Percentiles rank a stretch among this genome's conserved stretches.
Conservation (phyloP, 73 alveolate genomes). For the Tetrahymena borealis region DNA sequence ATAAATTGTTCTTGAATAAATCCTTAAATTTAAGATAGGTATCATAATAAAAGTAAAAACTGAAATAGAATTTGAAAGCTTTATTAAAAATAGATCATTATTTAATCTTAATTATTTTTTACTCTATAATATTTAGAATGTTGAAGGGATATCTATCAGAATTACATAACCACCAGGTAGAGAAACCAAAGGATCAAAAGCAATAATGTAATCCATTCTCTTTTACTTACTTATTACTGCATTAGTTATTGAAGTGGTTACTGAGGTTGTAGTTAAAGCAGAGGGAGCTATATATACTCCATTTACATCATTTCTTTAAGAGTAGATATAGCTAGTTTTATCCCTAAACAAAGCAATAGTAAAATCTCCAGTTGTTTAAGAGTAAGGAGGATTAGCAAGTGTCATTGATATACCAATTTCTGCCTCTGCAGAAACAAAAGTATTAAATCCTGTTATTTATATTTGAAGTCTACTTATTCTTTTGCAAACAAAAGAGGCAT, state of each 20-base stretch:
- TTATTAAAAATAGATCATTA: background rate
- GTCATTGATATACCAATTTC: conserved; percentile 32
- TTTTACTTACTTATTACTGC: conserved; percentile 5
- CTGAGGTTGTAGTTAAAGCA: background rate
- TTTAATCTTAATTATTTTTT: background rate
- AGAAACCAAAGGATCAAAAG: background rate
- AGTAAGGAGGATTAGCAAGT: conserved; percentile 36
- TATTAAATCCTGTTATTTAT: conserved; percentile 20
- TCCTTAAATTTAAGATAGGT: no score
- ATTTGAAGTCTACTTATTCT: conserved; percentile 13
- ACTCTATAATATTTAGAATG: background rate
- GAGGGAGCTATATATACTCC: conserved; percentile 49
- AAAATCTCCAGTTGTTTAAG: conserved; percentile 39
- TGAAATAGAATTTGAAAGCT: background rate
- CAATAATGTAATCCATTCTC: background rate
- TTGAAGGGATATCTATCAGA: background rate
- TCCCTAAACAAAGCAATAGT: conserved; percentile 34
- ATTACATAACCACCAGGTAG: background rate
- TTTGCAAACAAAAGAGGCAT: conserved; percentile 19
- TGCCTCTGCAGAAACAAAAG: background rate
- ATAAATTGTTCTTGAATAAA: no score
- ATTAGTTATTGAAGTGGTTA: conserved; percentile 26
- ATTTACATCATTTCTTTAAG: conserved; percentile 29
- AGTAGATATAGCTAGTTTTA: conserved; percentile 24
- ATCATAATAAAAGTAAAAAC: no score